Evolutionary conservation across 768 basidiomycete genomes (phyloP), one percentile per base, ranked within the genome.

Genomic region (Dentipellis sp.): DNA sequence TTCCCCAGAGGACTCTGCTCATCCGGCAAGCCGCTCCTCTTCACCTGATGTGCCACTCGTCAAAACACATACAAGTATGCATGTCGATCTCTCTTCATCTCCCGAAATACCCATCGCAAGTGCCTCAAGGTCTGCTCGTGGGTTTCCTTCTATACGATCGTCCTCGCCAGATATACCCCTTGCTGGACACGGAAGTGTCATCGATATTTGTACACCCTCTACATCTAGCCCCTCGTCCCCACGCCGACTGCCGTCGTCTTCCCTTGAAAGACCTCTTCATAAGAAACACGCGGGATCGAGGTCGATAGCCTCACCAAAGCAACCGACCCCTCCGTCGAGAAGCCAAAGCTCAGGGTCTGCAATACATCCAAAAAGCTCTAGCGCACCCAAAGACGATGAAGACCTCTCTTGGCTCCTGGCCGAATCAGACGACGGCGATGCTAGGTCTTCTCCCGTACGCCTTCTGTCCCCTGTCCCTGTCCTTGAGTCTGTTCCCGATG

Each of bases 131-230:
- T 14, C 7, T 9, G 19, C 4, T 5, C 9, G n/a, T 19, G 19
- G n/a, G 42, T 19, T 14, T 10, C 22, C 14, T 50, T 22, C 12
- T 16, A n/a, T 16, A 10, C 55, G 62, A 23, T 52, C 64, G 14
- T 56, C 56, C 52, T 63, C 69, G n/a, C 57, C 62, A 14, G 53
- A 61, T 34, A 36, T 63, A 11, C 57, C 59, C 14, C 50, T 60
- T 21, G 57, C 50, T 34, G 50, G 59, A 35, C 52, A 58, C 9
- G 54, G 19, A 37, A 54, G 59, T 14, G 36, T 62, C 50, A 56
- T 62, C 17, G 56, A 62, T 38, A 57, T 62, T n/a, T 62, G 59
- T 50, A 52, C 61, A 34, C 46, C 59, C 21, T 49, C 56, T 23
- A 48, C 46, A 14, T 61, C 6, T 6, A 6, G 29, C 29, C 29